A percentile compares a stretch with the other conserved stretches of the same genome.
Conservation (phyloP, 768 basidiomycete species). For the Hygrocybe coccinea region DNA sequence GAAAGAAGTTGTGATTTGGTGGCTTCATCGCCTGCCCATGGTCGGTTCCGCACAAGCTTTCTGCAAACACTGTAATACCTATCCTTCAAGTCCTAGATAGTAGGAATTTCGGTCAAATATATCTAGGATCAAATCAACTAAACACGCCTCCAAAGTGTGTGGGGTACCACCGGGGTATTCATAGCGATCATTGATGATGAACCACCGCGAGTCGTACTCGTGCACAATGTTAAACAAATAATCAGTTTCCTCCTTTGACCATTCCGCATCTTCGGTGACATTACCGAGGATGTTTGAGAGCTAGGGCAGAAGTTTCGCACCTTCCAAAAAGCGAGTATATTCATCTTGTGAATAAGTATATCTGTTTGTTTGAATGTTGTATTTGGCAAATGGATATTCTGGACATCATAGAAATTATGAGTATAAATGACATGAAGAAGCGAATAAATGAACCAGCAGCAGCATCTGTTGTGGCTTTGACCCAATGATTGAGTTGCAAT, state of each 20-base stretch:
- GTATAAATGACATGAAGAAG: not conserved
- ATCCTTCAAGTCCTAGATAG: slow-evolving; percentile 79
- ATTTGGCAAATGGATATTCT: slow-evolving; percentile 83
- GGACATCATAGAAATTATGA: slow-evolving; percentile 1
- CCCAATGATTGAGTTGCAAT: slow-evolving; percentile 81
- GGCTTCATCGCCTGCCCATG: slow-evolving; percentile 79
- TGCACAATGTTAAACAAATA: slow-evolving; percentile 78
- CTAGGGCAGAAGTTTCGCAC: slow-evolving; percentile 32
- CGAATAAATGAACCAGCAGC: slow-evolving; percentile 43
- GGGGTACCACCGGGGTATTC: slow-evolving; percentile 53
- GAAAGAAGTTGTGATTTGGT: slow-evolving; percentile 61
- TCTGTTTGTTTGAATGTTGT: slow-evolving; percentile 61
- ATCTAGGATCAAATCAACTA: not conserved
- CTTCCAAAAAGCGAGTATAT: slow-evolving; percentile 74
- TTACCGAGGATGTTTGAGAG: not conserved
- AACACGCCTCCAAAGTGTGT: slow-evolving; percentile 67
- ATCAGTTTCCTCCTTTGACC: slow-evolving; percentile 92
- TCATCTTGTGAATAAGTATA: slow-evolving; percentile 83
- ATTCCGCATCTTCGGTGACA: slow-evolving; percentile 58
- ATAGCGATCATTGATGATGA: slow-evolving; percentile 87
- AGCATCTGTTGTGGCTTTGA: slow-evolving; percentile 53
- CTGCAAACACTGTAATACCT: slow-evolving; percentile 91
- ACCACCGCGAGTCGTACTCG: slow-evolving; percentile 86
- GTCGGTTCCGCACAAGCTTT: slow-evolving; percentile 76
- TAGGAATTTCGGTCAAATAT: not conserved